phyloP scores from a whole-genome alignment of 352 stramenopile genomes.

The Globisporangium acanthophoron region DNA sequence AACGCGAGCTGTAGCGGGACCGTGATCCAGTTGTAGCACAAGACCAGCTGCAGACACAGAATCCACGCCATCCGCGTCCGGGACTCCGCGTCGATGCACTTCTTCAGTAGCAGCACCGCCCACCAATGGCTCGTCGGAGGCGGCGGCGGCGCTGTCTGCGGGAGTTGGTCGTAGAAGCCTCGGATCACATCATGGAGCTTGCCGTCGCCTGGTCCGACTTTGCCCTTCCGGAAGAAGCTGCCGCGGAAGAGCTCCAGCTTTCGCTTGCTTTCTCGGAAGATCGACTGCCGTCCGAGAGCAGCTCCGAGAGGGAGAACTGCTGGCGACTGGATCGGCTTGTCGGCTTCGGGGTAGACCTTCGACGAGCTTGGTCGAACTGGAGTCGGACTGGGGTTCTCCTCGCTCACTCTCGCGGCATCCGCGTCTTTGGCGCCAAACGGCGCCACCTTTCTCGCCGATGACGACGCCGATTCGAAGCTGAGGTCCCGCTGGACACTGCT shows the following conservation, averaged over 20 bases:
- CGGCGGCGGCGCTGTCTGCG: slow-evolving; percentile 18
- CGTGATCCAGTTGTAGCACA: slow-evolving; percentile 52
- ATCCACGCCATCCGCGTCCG: slow-evolving; percentile 42
- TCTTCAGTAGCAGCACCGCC: slow-evolving; percentile 21
- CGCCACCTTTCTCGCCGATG: slow-evolving; percentile 1
- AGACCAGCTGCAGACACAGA: slow-evolving; percentile 25
- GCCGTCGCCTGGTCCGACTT: slow-evolving; percentile 16
- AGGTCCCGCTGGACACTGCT: background rate
- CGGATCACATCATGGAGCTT: slow-evolving; percentile 36
- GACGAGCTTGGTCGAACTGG: background rate
- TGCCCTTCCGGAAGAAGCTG: slow-evolving; percentile 28
- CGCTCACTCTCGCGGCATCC: too few relatives aligned
- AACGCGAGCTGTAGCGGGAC: slow-evolving; percentile 49
- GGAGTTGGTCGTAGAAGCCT: slow-evolving; percentile 48
- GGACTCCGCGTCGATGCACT: slow-evolving; percentile 36
- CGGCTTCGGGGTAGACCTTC: background rate
- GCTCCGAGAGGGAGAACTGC: background rate
- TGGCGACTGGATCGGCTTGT: background rate
- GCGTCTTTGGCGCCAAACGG: background rate
- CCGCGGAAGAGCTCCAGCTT: slow-evolving; percentile 22
- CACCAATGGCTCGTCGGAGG: slow-evolving; percentile 23
- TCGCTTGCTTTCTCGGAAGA: slow-evolving; percentile 19
- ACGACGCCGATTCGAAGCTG: background rate
- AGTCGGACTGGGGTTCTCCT: background rate
- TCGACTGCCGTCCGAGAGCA: background rate